Evolutionary conservation across 805 yeast genomes (phyloP), one percentile per base, ranked within the genome.

Genomic region (Grigorovia humatica): DNA sequence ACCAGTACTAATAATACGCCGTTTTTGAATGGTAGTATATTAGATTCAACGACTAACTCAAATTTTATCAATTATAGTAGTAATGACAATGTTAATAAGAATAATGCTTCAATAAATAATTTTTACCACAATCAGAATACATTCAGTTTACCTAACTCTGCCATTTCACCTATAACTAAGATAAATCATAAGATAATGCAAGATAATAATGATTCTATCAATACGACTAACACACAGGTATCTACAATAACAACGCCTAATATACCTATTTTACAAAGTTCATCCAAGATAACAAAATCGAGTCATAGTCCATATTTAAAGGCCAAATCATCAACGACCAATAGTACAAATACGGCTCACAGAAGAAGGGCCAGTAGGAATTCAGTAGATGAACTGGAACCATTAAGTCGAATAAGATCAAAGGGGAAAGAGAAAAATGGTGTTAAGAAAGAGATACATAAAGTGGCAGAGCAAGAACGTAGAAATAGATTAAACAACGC

Each of bases 391-490:
- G 45, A 29, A 23, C 30, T 38, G 27, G 17, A 12, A 40, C 12
- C 29, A 27, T 20, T 27, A 29, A 47, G 17, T 17, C 43, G 40
- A 32, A 17, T 50, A 7, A 20, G 44, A 15, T 43, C 55, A 23
- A 30, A 35, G 18, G 48, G 48, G 4, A 47, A 46, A 9, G 48
- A 46, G 13, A 55, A 52, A 30, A 55, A 50, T 51, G 57, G 52
- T 15, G 43, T 50, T 8, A 55, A 63, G 51, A 71, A 70, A 46
- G 67, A 70, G 29, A 67, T 71, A 0, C 99, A 91, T 68, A 90
- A 91, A 65, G 76, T 88, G 15, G 98, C 99, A 0, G 99, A 91
- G 69, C 97, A 93, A 68, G 98, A 96, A 15, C 76, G 99, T 50
- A 78, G 99, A 59, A 90, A 91, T 66, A 75, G 99, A 55, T 85